Evolutionary conservation across 495 filamentous ascomycete species (phyloP).

Genomic region (Aspergillus affinis): DNA sequence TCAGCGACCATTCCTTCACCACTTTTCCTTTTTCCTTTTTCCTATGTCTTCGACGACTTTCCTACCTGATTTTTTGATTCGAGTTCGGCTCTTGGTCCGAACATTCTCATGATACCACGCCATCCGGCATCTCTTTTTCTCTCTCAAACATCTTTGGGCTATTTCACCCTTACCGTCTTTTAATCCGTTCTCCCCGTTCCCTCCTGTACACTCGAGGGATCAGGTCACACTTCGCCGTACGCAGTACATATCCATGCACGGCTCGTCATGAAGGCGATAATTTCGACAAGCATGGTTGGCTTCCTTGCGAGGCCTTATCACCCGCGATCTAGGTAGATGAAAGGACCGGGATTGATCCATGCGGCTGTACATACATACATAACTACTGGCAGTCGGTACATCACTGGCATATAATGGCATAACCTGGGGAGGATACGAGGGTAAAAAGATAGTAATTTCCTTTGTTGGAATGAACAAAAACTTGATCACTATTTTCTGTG

Average conservation of each 20-base stretch:
- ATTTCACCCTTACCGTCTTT: constrained; percentile 33
- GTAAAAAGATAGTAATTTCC: constrained; percentile 34
- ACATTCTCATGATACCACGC: constrained; percentile 28
- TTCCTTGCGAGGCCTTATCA: constrained; percentile 10
- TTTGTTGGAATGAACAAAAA: constrained; percentile 24
- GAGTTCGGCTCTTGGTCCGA: constrained; percentile 8
- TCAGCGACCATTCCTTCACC: constrained; percentile 16
- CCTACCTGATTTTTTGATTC: constrained; percentile 13
- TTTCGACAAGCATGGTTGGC: constrained; percentile 17
- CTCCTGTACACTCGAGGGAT: constrained; percentile 35
- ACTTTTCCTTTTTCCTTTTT: constrained; percentile 20
- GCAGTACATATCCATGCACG: constrained; percentile 31
- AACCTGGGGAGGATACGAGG: constrained; percentile 22
- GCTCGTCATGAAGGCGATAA: constrained; percentile 25
- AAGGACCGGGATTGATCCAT: constrained; percentile 21
- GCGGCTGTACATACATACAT: constrained; percentile 43
- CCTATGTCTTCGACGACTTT: constrained; percentile 35
- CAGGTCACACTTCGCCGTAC: constrained; percentile 29
- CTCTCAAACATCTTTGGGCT: constrained; percentile 19
- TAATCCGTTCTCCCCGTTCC: constrained; percentile 34
- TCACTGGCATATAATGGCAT: constrained; percentile 13
- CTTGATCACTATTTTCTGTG: neutral
- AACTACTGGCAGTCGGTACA: constrained; percentile 18
- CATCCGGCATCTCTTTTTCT: constrained; percentile 31
- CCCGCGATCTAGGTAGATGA: constrained; percentile 16